A percentile compares a stretch with the other conserved stretches of the same genome.
phyloP scores from a whole-genome alignment of 2,329 filamentous ascomycete genomes.

The Diaporthe sp. region DNA sequence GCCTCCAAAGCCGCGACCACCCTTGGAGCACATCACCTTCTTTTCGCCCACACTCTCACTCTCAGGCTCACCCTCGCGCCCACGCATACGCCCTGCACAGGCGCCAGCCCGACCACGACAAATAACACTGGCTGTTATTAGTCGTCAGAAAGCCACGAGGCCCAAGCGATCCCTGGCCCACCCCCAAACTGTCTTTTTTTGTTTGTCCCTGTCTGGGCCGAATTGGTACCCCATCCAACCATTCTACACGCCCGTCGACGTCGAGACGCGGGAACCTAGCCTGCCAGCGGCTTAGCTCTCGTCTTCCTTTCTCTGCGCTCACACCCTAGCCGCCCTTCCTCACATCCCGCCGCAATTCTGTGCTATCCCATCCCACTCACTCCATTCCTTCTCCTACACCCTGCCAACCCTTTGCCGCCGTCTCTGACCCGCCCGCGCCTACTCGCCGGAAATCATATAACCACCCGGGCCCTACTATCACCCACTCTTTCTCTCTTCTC shows the following conservation, averaged over 20 bases:
- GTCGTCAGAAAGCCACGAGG: conserved; percentile 36
- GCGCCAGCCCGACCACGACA: conserved; percentile 34
- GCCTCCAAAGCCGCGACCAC: conserved; percentile 31
- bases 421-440: conserved; percentile 39
- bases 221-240: conserved; percentile 40
- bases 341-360: conserved; percentile 24
- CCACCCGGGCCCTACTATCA: conserved; percentile 45
- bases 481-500: conserved; percentile 42
- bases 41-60: not conserved
- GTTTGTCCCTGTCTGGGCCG: conserved; percentile 41
- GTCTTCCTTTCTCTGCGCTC: conserved; percentile 5
- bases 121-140: conserved; percentile 44
- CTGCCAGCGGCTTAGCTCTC: conserved; percentile 34
- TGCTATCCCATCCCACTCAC: conserved; percentile 25
- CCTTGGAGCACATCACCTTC: conserved; percentile 12
- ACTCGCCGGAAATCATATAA: conserved; percentile 46
- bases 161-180: conserved; percentile 41
- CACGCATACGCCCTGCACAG: too few species aligned
- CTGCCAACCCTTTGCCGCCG: conserved; percentile 41
- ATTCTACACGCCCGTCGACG: conserved; percentile 34
- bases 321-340: conserved; percentile 37
- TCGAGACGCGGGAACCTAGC: conserved; percentile 38
- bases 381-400: conserved; percentile 9
- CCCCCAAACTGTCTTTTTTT: conserved; percentile 41
- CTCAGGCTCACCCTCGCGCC: conserved; percentile 33